phyloP scores from a whole-genome alignment of 768 basidiomycete genomes.

The Suillus subluteus region DNA sequence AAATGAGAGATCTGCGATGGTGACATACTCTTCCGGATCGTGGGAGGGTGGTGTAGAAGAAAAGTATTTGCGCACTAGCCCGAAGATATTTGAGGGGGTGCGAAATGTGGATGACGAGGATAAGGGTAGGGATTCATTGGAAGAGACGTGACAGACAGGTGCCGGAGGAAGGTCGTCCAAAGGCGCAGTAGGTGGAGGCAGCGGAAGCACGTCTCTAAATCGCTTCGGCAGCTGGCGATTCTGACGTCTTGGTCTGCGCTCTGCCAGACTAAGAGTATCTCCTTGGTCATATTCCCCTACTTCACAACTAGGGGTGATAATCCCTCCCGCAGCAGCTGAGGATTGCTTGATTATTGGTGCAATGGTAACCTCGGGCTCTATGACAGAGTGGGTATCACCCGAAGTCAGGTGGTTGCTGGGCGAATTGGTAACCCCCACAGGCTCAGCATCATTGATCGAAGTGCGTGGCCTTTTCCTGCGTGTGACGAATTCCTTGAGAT shows the following conservation, averaged over 20 bases:
- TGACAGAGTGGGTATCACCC: no score
- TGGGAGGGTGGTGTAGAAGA: background rate
- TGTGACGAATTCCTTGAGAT: background rate
- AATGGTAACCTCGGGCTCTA: no score
- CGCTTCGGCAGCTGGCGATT: background rate
- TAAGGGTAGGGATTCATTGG: no score
- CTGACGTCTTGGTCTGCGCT: background rate
- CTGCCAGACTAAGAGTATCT: background rate
- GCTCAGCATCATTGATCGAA: no score
- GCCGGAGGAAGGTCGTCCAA: background rate
- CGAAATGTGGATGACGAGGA: no score
- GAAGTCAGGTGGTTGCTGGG: no score
- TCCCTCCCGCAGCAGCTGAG: no score
- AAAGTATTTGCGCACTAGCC: no score
- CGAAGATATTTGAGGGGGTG: no score
- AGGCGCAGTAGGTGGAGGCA: background rate
- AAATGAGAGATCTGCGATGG: background rate
- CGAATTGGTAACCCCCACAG: no score
- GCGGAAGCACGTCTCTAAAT: background rate
- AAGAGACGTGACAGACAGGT: background rate
- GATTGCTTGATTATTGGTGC: no score
- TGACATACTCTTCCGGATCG: background rate
- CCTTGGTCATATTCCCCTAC: background rate
- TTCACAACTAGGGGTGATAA: no score
- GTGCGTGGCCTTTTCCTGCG: background rate